Evolutionary conservation across 2,329 filamentous ascomycete species (phyloP).

Genomic region (Penicillium sumatraense): DNA sequence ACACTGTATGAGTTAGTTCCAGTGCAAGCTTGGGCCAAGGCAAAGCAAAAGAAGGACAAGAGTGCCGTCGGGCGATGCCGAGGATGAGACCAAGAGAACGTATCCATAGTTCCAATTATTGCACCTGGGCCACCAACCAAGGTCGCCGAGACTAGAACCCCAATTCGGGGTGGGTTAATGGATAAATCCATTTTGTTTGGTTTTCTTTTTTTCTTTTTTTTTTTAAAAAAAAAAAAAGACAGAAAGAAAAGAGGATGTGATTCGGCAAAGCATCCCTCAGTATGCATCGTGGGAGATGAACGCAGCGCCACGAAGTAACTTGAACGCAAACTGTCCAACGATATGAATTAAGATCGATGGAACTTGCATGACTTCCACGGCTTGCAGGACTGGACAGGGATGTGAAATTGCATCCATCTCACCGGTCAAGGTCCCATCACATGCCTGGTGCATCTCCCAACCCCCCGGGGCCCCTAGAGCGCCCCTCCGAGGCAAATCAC

Average conservation of each 20-base stretch:
- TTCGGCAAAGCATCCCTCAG: not conserved
- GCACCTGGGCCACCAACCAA: conserved; percentile 3
- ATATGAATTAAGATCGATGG: conserved; percentile 10
- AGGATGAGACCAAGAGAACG: conserved; percentile 8
- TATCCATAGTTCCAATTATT: conserved; percentile 3
- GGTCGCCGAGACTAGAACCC: not conserved
- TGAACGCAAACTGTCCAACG: not conserved
- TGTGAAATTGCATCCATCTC: conserved; percentile 17
- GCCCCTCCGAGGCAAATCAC: conserved; percentile 18
- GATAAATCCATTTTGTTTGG: too few species aligned
- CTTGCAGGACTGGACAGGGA: conserved; percentile 16
- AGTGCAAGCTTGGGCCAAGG: not conserved
- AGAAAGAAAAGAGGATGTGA: not conserved
- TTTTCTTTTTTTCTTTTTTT: too few species aligned
- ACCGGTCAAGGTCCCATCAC: conserved; percentile 16
- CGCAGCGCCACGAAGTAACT: not conserved
- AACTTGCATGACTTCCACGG: not conserved
- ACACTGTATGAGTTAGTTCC: not conserved
- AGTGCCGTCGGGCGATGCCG: conserved; percentile 2
- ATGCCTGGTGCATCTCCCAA: conserved; percentile 10
- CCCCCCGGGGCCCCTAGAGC: not conserved
- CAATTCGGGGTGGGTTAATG: too few species aligned
- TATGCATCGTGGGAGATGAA: not conserved
- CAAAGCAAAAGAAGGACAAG: not conserved
- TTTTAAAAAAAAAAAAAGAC: not conserved